Conservation (phyloP, 2,329 filamentous ascomycete species). For the Fusarium abutilonis region DNA sequence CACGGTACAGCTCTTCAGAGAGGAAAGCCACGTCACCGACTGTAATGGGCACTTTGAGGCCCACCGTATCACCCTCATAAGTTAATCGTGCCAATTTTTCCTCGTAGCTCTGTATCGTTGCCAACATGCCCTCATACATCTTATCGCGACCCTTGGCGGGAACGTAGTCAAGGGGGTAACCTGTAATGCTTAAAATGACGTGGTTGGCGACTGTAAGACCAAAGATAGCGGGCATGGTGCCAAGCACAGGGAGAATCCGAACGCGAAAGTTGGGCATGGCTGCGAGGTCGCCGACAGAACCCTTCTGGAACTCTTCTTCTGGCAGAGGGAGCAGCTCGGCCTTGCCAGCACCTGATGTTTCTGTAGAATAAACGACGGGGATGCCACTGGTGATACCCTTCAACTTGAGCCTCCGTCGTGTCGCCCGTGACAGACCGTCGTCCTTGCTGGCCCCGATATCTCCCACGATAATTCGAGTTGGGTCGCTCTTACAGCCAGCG, state of each 20-base stretch:
- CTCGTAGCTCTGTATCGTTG: conserved; percentile 78
- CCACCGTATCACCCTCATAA: conserved; percentile 57
- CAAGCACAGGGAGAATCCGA: conserved; percentile 91
- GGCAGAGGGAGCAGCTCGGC: conserved; percentile 86
- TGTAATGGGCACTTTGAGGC: conserved; percentile 82
- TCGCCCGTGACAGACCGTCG: conserved; percentile 87
- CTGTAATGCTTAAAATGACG: conserved; percentile 81
- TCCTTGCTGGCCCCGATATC: conserved; percentile 91
- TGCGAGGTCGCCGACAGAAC: conserved; percentile 84
- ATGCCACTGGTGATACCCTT: conserved; percentile 85
- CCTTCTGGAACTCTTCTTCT: conserved; percentile 88
- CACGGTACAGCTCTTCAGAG: conserved; percentile 87
- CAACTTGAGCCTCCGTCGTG: conserved; percentile 79
- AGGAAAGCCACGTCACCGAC: conserved; percentile 86
- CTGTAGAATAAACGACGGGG: conserved; percentile 90
- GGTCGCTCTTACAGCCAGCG: conserved; percentile 89
- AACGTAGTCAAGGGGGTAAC: conserved; percentile 87
- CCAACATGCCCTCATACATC: conserved; percentile 87
- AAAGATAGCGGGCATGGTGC: conserved; percentile 97
- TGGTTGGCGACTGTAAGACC: conserved; percentile 93
- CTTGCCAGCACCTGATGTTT: conserved; percentile 90
- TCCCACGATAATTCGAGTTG: conserved; percentile 85
- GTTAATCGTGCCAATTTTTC: conserved; percentile 72
- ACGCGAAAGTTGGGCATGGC: conserved; percentile 93
- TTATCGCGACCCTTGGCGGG: conserved; percentile 86